phyloP scores from a whole-genome alignment of 495 filamentous ascomycete genomes.

The Neurospora hispaniola region DNA sequence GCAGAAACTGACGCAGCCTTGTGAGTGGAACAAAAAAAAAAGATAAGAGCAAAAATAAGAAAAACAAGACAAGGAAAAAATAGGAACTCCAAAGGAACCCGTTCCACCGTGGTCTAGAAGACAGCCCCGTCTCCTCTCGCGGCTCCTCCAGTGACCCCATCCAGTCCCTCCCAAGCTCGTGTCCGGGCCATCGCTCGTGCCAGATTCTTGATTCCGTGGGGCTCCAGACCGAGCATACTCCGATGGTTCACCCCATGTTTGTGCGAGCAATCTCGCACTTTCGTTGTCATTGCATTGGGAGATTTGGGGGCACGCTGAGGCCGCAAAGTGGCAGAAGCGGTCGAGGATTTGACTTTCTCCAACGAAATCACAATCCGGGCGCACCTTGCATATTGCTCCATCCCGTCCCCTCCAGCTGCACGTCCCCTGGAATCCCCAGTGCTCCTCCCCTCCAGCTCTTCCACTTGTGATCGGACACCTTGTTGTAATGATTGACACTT shows the following conservation, averaged over 20 bases:
- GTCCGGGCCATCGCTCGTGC: background rate
- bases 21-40: background rate
- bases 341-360: background rate
- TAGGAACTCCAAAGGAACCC: background rate
- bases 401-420: background rate
- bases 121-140: background rate
- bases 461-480: background rate
- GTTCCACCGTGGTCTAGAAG: background rate
- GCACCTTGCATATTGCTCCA: background rate
- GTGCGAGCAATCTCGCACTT: background rate
- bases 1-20: background rate
- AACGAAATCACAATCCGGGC: background rate
- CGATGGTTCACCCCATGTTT: background rate
- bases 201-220: background rate
- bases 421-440: background rate
- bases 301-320: background rate
- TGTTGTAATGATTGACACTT: background rate
- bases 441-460: background rate
- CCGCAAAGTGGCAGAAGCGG: background rate
- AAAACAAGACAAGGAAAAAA: background rate
- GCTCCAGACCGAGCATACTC: background rate
- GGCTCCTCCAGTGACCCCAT: background rate
- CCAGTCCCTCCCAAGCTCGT: background rate
- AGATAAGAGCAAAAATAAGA: background rate
- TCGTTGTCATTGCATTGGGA: background rate